Evolutionary conservation across 371 early-diverging fungal species (phyloP).

Genomic region (Mortierella sp.): DNA sequence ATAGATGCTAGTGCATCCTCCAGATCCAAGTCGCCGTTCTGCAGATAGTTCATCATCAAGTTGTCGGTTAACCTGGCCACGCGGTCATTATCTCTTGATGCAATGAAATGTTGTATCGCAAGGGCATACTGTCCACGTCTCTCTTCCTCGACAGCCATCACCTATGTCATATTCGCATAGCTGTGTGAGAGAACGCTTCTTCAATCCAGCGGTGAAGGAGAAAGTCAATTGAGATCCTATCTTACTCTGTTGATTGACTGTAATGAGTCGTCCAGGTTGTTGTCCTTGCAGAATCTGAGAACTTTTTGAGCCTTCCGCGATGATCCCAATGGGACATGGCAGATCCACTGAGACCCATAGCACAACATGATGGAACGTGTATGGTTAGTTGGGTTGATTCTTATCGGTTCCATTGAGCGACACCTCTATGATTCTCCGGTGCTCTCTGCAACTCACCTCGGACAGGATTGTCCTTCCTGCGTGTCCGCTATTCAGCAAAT

Average conservation of each 20-base stretch:
- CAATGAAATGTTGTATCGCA: conserved; percentile 44
- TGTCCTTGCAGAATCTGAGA: conserved; percentile 38
- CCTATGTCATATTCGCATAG: conserved; percentile 10
- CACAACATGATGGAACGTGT: background rate
- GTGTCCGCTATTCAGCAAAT: conserved; percentile 36
- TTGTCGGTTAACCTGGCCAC: conserved; percentile 38
- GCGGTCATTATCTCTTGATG: conserved; percentile 35
- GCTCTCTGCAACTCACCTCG: conserved; percentile 17
- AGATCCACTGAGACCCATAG: conserved; percentile 32
- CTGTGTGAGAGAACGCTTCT: background rate
- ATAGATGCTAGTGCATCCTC: conserved; percentile 20
- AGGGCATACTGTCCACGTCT: conserved; percentile 37
- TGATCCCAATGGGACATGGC: conserved; percentile 42
- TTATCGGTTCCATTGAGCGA: background rate
- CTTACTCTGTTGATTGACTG: conserved; percentile 47
- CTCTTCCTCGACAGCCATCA: conserved; percentile 47
- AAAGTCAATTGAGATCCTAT: too few species aligned
- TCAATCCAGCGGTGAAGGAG: background rate
- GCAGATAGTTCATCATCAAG: conserved; percentile 24
- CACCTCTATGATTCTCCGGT: too few species aligned
- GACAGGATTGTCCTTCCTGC: conserved; percentile 28
- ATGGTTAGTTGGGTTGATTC: background rate
- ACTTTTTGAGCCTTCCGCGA: conserved; percentile 35
- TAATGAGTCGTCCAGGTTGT: conserved; percentile 27
- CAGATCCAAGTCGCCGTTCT: conserved; percentile 19